A percentile compares a stretch with the other conserved stretches of the same genome.
phyloP scores from a whole-genome alignment of 345 rosid species.

The Brassica nigra region DNA sequence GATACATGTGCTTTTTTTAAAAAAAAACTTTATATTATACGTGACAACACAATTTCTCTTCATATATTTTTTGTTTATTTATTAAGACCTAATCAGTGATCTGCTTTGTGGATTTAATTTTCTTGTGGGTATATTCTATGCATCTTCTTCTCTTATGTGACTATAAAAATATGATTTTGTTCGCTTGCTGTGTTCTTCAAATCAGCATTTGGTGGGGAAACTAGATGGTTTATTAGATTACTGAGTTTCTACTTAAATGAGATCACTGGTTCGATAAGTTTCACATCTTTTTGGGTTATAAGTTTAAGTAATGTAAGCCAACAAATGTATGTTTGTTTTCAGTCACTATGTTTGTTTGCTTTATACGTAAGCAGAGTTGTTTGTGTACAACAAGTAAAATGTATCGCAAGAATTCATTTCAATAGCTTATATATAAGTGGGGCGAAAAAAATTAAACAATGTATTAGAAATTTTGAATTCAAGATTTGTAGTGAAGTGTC shows the following conservation, averaged over 20 bases:
- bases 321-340: not conserved
- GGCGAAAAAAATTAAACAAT: too few relatives aligned
- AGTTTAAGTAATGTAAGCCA: not conserved
- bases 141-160: conserved; percentile 28
- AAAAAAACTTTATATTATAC: not conserved
- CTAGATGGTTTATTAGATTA: not conserved
- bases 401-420: not conserved
- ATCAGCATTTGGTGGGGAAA: conserved; percentile 17
- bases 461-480: not conserved
- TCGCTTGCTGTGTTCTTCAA: not conserved
- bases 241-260: not conserved
- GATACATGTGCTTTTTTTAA: conserved; percentile 28
- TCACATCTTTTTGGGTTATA: not conserved
- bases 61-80: conserved; percentile 5
- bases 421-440: not conserved
- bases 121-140: conserved; percentile 25
- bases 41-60: not conserved
- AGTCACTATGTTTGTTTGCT: not conserved
- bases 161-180: conserved; percentile 1
- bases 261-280: not conserved
- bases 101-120: conserved; percentile 15
- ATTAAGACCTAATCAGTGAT: conserved; percentile 29
- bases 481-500: not conserved
- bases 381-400: conserved; percentile 27
- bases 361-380: not conserved